Evolutionary conservation across 73 alveolate species (phyloP).

Genomic region (Loxodes magnus): DNA sequence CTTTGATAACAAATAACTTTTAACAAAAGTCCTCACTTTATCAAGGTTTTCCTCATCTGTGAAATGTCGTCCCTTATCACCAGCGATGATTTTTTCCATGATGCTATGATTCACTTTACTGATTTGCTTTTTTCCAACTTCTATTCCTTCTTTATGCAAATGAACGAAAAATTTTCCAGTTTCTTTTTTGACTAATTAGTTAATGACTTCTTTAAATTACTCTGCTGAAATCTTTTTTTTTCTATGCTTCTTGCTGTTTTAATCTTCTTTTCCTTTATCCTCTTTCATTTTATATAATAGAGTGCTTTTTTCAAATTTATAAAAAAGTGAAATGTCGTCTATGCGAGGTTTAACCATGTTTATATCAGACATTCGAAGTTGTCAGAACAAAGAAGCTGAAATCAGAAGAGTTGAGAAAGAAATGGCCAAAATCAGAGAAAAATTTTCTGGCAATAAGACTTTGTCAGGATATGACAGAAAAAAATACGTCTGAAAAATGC

Average conservation of each 20-base stretch:
- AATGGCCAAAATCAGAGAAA: slow-evolving; percentile 91
- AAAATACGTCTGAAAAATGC: slow-evolving; percentile 94
- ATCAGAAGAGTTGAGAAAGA: slow-evolving; percentile 91
- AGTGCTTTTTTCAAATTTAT: not conserved
- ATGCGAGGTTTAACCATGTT: slow-evolving; percentile 92
- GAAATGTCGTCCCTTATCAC: slow-evolving; percentile 8
- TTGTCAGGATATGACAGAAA: slow-evolving; percentile 92
- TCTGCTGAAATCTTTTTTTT: not conserved
- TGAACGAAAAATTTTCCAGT: no score
- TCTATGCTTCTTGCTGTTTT: not conserved
- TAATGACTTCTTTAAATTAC: no score
- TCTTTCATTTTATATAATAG: no score
- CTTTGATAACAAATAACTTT: not conserved
- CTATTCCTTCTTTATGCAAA: no score
- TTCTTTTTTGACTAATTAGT: no score
- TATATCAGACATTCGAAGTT: slow-evolving; percentile 92
- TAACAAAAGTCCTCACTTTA: slow-evolving; percentile 5
- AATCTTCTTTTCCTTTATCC: not conserved
- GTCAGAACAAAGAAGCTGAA: slow-evolving; percentile 93
- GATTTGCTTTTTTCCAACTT: no score
- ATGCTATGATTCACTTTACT: no score
- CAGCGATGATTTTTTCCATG: slow-evolving; percentile 2
- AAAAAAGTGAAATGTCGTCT: slow-evolving; percentile 22
- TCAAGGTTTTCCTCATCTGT: slow-evolving; percentile 3
- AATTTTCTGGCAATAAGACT: slow-evolving; percentile 66